Conservation (phyloP, 805 yeast genomes). For the Soucietia sequanensis region DNA sequence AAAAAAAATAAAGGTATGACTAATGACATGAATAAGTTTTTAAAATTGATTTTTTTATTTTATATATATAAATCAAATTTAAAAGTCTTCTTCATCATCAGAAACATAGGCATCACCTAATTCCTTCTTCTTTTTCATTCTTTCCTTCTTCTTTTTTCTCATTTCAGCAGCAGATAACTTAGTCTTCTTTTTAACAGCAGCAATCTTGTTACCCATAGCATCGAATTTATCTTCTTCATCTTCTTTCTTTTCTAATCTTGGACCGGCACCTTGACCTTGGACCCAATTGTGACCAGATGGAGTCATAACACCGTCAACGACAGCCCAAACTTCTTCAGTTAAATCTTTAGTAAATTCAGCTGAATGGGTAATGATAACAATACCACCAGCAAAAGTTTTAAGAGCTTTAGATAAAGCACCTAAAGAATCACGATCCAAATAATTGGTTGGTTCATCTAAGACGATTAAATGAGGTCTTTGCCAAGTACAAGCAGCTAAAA, state of each 20-base stretch:
- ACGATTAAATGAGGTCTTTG: slow-evolving; percentile 99
- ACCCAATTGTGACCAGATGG: slow-evolving; percentile 99
- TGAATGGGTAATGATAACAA: slow-evolving; percentile 99
- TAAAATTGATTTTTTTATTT: slow-evolving; percentile 1
- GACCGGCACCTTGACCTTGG: slow-evolving; percentile 99
- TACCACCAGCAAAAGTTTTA: slow-evolving; percentile 99
- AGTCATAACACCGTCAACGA: slow-evolving; percentile 95
- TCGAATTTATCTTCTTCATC: slow-evolving; percentile 98
- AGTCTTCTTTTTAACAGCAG: slow-evolving; percentile 91
- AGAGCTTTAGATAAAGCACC: slow-evolving; percentile 99
- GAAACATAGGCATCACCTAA: slow-evolving; percentile 99
- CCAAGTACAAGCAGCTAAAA: slow-evolving; percentile 99
- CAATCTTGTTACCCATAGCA: slow-evolving; percentile 99
- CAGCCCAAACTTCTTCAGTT: slow-evolving; percentile 99
- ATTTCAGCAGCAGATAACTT: slow-evolving; percentile 98
- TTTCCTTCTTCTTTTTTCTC: slow-evolving; percentile 99
- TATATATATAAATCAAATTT: too few species aligned
- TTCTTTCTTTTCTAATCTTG: slow-evolving; percentile 97
- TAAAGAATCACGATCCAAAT: slow-evolving; percentile 98
- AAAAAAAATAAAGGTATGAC: slow-evolving; percentile 2
- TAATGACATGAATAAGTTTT: background rate
- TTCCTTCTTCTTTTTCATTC: slow-evolving; percentile 99
- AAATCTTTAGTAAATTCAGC: slow-evolving; percentile 99
- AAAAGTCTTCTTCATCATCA: slow-evolving; percentile 83
- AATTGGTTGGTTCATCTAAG: slow-evolving; percentile 99